These are phyloP conservation scores for Tuber microsphaerosporum DNA, from an alignment of 495 filamentous ascomycete genomes.

Conservation along the genomic window DNA sequence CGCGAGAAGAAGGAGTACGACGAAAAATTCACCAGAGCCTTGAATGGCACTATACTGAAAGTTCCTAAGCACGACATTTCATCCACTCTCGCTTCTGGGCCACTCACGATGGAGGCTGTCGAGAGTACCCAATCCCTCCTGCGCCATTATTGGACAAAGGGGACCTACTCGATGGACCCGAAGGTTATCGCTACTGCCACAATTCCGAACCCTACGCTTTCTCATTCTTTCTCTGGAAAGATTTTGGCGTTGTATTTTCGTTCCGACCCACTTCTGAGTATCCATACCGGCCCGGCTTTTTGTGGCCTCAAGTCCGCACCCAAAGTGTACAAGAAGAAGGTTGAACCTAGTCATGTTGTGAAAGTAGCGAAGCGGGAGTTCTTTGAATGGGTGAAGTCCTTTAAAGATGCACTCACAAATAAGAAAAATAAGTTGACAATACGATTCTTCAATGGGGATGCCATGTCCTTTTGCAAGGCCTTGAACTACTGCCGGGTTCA, in stretches of 20 bases:
- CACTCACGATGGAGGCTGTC: constrained; percentile 20
- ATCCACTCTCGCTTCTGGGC: constrained; percentile 27
- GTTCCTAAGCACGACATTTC: constrained; percentile 7
- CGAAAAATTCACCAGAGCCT: constrained; percentile 11
- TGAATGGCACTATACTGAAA: constrained; percentile 7
- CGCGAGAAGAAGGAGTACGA: constrained; percentile 21
- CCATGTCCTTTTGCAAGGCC: constrained; percentile 47
- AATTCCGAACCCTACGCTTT: constrained; percentile 44
- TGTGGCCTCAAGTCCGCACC: constrained; percentile 11
- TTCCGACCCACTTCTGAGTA: constrained; percentile 47
- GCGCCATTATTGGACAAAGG: constrained; percentile 29
- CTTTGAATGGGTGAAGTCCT: constrained; percentile 39
- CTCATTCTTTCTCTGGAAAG: constrained; percentile 21
- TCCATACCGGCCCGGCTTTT: constrained; percentile 40
- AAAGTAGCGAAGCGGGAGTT: constrained; percentile 39
- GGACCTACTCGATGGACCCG: constrained; percentile 21
- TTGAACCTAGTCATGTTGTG: constrained; percentile 14
- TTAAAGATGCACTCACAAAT: constrained; percentile 25
- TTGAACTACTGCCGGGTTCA: constrained; percentile 42
- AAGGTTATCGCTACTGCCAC: constrained; percentile 15
- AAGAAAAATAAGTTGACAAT: constrained; percentile 40
- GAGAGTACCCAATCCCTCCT: constrained; percentile 1
- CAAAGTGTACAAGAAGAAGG: neutral
- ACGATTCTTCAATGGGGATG: constrained; percentile 47
- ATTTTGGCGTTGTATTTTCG: constrained; percentile 44